A percentile compares a stretch with the other conserved stretches of the same genome.
Conservation (phyloP, 257 asterid species). For the Solanum chiquidenum region DNA sequence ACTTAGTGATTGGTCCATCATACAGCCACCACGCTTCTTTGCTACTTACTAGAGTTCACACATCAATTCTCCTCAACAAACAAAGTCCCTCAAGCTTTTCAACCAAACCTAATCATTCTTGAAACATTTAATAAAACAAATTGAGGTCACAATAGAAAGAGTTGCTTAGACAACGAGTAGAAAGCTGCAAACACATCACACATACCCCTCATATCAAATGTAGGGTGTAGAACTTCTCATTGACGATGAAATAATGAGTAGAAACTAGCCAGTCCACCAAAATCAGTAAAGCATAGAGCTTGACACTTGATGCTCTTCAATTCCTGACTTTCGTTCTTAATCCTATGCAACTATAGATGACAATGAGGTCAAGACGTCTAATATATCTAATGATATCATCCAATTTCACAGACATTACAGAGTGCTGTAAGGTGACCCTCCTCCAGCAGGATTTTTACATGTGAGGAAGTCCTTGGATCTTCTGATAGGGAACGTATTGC, state of each 20-base stretch:
- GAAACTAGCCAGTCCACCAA: neutral
- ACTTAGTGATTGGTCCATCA: neutral
- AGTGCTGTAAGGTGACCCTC: slow-evolving; percentile 4
- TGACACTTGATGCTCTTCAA: neutral
- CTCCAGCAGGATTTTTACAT: slow-evolving; percentile 11
- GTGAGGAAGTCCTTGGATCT: slow-evolving; percentile 20
- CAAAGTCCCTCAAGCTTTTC: neutral
- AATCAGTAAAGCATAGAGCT: neutral
- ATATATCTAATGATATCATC: neutral
- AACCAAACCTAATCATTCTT: neutral
- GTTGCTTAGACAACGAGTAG: neutral
- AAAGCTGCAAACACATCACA: neutral
- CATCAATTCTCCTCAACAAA: neutral
- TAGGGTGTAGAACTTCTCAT: neutral
- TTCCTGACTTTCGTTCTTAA: neutral
- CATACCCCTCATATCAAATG: neutral
- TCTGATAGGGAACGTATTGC: slow-evolving; percentile 15
- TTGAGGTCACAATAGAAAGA: neutral
- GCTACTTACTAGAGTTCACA: neutral
- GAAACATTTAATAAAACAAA: neutral
- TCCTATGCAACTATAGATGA: neutral
- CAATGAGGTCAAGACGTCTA: neutral
- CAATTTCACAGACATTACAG: neutral
- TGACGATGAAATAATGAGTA: neutral
- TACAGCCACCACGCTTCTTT: neutral